Conservation (phyloP, 768 basidiomycete genomes). For the Amanita pallidorosea region DNA sequence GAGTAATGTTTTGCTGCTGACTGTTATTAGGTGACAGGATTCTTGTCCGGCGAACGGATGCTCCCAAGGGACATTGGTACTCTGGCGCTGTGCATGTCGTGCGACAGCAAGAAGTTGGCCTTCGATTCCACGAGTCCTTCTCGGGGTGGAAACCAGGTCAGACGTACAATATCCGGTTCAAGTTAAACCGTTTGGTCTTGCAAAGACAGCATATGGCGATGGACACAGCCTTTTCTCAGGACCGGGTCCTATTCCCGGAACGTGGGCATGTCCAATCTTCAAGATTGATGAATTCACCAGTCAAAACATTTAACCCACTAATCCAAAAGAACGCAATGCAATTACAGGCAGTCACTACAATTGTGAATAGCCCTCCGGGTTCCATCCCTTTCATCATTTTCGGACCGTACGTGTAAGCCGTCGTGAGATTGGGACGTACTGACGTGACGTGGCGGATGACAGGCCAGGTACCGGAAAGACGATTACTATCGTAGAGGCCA, state of each 20-base stretch:
- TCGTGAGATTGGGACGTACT: not conserved
- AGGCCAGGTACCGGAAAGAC: constrained; percentile 64
- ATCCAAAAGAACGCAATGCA: constrained; percentile 38
- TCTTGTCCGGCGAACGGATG: constrained; percentile 32
- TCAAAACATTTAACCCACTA: constrained; percentile 27
- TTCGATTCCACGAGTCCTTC: constrained; percentile 40
- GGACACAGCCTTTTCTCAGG: constrained; percentile 29
- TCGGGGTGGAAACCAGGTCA: constrained; percentile 19
- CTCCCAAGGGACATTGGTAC: constrained; percentile 35
- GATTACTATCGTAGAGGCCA: constrained; percentile 50
- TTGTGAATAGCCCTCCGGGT: constrained; percentile 31
- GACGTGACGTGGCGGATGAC: not conserved
- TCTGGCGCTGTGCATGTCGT: constrained; percentile 50
- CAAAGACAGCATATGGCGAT: constrained; percentile 53
- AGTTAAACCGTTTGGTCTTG: constrained; percentile 43
- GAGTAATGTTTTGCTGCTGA: not conserved
- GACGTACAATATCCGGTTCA: constrained; percentile 42
- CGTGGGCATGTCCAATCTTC: constrained; percentile 15
- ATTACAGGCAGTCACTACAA: constrained; percentile 35
- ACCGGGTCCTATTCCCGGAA: constrained; percentile 41
- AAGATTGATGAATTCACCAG: constrained; percentile 5
- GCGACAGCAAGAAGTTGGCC: constrained; percentile 35
- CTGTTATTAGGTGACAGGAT: constrained; percentile 37
- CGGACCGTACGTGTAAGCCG: constrained; percentile 37
- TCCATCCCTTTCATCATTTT: constrained; percentile 48